These are phyloP conservation scores for Carex myosuroides DNA, from an alignment of 176 grass and related monocot genomes.

Conservation along the genomic window DNA sequence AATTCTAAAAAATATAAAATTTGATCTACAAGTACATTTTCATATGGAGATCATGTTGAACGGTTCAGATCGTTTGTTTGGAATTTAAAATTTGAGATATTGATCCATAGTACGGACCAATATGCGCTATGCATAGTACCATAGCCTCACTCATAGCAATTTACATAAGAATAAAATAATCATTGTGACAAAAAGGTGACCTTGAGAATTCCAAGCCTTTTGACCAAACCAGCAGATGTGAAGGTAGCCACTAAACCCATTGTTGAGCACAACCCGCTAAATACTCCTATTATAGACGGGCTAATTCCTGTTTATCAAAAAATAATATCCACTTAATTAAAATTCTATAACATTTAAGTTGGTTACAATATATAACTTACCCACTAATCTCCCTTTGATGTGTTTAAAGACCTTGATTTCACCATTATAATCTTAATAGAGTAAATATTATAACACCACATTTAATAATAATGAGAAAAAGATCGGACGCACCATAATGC, in stretches of 20 bases:
- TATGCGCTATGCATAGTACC: too few species aligned
- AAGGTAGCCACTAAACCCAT: constrained; percentile 96
- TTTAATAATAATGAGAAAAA: not conserved
- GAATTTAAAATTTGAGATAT: too few species aligned
- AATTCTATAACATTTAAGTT: not conserved
- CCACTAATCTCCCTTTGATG: not conserved
- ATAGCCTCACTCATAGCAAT: too few species aligned
- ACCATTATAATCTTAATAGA: not conserved
- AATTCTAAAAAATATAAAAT: too few species aligned
- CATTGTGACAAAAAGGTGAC: constrained; percentile 30
- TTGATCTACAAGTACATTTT: too few species aligned
- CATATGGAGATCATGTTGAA: too few species aligned
- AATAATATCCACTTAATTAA: not conserved
- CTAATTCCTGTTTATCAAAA: constrained; percentile 52
- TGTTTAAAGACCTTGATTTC: not conserved
- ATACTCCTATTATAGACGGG: constrained; percentile 83
- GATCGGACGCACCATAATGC: constrained; percentile 64
- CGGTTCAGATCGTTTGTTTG: too few species aligned
- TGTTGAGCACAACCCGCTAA: constrained; percentile 82
- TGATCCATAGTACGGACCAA: too few species aligned
- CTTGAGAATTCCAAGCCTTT: constrained; percentile 93
- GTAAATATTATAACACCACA: not conserved
- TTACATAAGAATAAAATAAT: not conserved
- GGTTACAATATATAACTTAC: not conserved
- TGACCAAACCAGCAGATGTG: constrained; percentile 74